A percentile compares a stretch with the other conserved stretches of the same genome.
These are phyloP conservation scores for Apophysomyces elegans DNA, from an alignment of 371 early-diverging fungal genomes.

Conservation along the genomic window DNA sequence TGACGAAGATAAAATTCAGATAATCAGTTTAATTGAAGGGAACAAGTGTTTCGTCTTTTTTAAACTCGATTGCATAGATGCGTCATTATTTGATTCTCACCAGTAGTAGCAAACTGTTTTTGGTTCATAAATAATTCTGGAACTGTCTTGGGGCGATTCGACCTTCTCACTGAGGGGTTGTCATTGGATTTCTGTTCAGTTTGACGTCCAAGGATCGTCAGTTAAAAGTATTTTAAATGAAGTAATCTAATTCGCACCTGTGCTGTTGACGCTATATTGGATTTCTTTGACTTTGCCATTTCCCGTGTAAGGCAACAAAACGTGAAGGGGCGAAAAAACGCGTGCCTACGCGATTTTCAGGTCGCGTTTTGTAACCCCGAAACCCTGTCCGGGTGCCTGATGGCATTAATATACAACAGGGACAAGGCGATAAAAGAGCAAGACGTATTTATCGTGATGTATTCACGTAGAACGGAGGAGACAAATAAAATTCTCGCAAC, in stretches of 20 bases:
- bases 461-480: no score
- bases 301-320: not conserved
- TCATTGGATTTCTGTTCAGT: not conserved
- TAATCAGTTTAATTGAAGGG: not conserved
- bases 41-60: no score
- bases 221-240: not conserved
- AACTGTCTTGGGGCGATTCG: constrained; percentile 29
- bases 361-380: not conserved
- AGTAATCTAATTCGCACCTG: not conserved
- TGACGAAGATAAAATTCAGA: constrained; percentile 2
- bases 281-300: constrained; percentile 10
- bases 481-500: no score
- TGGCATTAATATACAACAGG: no score
- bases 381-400: no score
- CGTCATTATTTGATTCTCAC: no score
- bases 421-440: no score
- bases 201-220: no score
- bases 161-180: constrained; percentile 10
- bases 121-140: constrained; percentile 35
- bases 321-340: not conserved
- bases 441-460: no score
- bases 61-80: no score
- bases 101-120: constrained; percentile 20
- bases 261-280: not conserved
- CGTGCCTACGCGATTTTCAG: not conserved